phyloP scores from a whole-genome alignment of 1,284 basidiomycete species.

The Sporisorium reilianum region DNA sequence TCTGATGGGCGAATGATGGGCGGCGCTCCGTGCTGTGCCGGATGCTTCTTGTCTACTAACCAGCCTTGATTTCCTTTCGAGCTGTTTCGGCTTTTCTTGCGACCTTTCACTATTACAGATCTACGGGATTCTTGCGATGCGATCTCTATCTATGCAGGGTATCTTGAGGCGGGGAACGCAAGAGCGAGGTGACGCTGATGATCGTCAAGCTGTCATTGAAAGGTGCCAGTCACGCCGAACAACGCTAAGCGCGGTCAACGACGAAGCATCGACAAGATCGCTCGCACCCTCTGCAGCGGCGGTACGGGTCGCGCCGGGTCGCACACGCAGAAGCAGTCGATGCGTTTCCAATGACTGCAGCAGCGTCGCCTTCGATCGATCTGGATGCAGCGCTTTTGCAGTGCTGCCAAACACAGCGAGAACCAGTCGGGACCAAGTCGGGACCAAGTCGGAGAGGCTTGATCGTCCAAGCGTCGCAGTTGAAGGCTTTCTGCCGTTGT shows the following conservation, averaged over 20 bases:
- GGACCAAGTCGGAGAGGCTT: neutral
- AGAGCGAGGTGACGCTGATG: neutral
- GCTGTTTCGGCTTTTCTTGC: neutral
- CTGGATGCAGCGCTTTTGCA: neutral
- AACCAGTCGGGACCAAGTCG: neutral
- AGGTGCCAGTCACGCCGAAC: neutral
- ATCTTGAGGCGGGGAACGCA: neutral
- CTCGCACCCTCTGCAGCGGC: too few species aligned
- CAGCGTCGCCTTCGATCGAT: neutral
- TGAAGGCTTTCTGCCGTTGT: neutral
- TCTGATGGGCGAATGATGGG: neutral
- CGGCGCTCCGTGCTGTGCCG: neutral
- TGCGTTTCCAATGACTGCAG: neutral
- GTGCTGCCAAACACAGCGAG: neutral
- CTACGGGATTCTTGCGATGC: neutral
- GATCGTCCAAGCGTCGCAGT: too few species aligned
- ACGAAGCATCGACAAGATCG: neutral
- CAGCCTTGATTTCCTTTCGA: neutral
- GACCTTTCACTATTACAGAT: neutral
- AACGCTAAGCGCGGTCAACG: neutral
- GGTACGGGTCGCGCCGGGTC: neutral
- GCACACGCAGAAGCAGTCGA: neutral
- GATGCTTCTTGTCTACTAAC: neutral
- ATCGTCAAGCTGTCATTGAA: neutral
- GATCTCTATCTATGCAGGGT: constrained; percentile 9